phyloP scores from a whole-genome alignment of 1,139 yeast genomes.

The Kazachstania sp. region DNA sequence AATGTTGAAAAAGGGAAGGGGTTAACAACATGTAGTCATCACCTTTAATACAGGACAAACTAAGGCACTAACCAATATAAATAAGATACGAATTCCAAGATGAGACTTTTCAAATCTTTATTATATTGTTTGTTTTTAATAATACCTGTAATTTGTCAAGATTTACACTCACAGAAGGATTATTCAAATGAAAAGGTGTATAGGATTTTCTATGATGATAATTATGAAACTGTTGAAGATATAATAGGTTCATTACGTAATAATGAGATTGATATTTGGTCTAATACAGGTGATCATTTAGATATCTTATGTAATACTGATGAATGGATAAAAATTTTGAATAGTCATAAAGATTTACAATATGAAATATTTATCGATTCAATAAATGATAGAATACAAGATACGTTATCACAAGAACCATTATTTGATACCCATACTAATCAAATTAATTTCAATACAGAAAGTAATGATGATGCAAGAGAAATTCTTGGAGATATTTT shows the following conservation, averaged over 20 bases:
- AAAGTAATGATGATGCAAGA: conserved; percentile 6
- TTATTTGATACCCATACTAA: background rate
- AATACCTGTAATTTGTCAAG: too few relatives aligned
- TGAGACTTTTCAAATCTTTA: too few relatives aligned
- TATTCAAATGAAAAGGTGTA: conserved; percentile 19
- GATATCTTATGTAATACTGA: conserved; percentile 34
- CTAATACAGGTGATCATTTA: conserved; percentile 30
- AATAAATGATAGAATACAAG: conserved; percentile 47
- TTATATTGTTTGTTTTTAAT: too few relatives aligned
- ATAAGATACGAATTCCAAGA: too few relatives aligned
- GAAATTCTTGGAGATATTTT: conserved; percentile 33
- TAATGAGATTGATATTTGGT: conserved; percentile 30
- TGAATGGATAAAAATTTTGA: conserved; percentile 5
- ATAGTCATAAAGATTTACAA: conserved; percentile 17
- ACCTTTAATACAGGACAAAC: too few relatives aligned
- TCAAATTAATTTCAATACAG: background rate
- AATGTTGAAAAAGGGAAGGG: too few relatives aligned
- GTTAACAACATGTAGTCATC: too few relatives aligned
- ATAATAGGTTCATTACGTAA: conserved; percentile 16
- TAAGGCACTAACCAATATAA: too few relatives aligned
- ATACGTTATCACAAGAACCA: conserved; percentile 40
- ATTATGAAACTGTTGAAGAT: conserved; percentile 23
- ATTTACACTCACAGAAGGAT: conserved; percentile 2
- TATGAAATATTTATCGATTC: conserved; percentile 41
- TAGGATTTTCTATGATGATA: conserved; percentile 15